Evolutionary conservation across 2,329 filamentous ascomycete genomes (phyloP), one percentile per base, ranked within the genome.

Genomic region (Zymoseptoria pseudotritici): DNA sequence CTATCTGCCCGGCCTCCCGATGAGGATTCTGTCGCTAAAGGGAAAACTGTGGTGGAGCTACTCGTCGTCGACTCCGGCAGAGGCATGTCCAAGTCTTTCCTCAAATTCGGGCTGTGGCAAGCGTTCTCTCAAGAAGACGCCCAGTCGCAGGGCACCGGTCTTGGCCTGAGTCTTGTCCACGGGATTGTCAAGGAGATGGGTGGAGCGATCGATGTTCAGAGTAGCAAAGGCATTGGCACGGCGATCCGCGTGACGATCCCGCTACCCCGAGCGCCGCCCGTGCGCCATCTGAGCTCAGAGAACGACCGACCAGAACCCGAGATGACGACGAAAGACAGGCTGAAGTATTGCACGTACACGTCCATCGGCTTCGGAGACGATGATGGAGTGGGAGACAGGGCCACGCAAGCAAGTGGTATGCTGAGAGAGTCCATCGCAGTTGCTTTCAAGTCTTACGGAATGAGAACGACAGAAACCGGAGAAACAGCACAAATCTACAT

Each of bases 131-230:
- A 75, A 57, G 72, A 72, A 55, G 66, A 74, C 53, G 63, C 69
- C 0, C 64, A 71, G 19, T 62, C 71, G 7, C 60, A 67, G 5
- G 73, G 73, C 8, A 73, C 72, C 4, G 73, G 73, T 1, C 65
- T 75, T 9, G 73, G 73, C 4, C 63, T 75, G n/a, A 68, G 64
- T 29, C 73, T 75, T 51, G 72, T 74, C n/a, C 68, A 70, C 31
- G 63, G 69, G 10, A 63, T 75, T 8, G 68, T 70, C 2, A 62
- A 68, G 9, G 60, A 66, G 9, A 58, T 73, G 9, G 61, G 59
- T 5, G 72, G 66, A 3, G 61, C 58, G 2, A 67, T 74, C n/a
- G 24, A 65, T 1, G 61, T 73, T 2, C 58, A 68, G 10, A 73
- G 70, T 62, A 63, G 67, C 49, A 60, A 66, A 46, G 70, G 69